These are phyloP conservation scores for Tylopilus rubrobrunneus DNA, from an alignment of 768 basidiomycete species.

Conservation along the genomic window DNA sequence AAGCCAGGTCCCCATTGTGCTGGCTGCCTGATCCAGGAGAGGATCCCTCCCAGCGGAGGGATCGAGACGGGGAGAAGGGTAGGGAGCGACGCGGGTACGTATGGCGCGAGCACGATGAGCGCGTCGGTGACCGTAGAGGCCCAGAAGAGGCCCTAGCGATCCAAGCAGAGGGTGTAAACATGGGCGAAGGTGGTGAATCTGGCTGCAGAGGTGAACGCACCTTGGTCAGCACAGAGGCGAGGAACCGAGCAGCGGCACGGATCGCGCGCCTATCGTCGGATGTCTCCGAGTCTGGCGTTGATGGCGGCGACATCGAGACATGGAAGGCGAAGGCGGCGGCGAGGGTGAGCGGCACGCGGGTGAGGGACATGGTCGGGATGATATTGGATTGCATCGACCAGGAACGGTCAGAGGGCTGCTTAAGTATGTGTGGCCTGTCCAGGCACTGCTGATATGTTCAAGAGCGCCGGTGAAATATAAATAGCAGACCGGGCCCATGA, in stretches of 20 bases:
- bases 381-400: neutral
- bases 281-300: neutral
- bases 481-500: neutral
- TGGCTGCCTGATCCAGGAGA: neutral
- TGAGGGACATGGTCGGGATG: slow-evolving; percentile 17
- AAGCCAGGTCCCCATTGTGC: neutral
- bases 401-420: neutral
- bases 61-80: neutral
- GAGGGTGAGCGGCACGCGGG: slow-evolving; percentile 43
- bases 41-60: neutral
- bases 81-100: neutral
- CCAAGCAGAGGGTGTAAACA: neutral
- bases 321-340: slow-evolving; percentile 43
- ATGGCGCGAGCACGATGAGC: slow-evolving; percentile 5
- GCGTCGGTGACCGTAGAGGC: slow-evolving; percentile 8
- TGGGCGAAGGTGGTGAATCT: neutral
- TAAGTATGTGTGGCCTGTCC: neutral
- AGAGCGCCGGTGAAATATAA: neutral
- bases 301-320: slow-evolving; percentile 41
- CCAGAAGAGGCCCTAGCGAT: slow-evolving; percentile 17
- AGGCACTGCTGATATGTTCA: neutral
- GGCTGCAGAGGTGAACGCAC: neutral
- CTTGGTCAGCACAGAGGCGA: slow-evolving; percentile 11
- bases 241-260: slow-evolving; percentile 6
- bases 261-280: slow-evolving; percentile 24